Evolutionary conservation across 2,329 filamentous ascomycete genomes (phyloP), one percentile per base, ranked within the genome.

Genomic region (Pseudocercospora vitis): DNA sequence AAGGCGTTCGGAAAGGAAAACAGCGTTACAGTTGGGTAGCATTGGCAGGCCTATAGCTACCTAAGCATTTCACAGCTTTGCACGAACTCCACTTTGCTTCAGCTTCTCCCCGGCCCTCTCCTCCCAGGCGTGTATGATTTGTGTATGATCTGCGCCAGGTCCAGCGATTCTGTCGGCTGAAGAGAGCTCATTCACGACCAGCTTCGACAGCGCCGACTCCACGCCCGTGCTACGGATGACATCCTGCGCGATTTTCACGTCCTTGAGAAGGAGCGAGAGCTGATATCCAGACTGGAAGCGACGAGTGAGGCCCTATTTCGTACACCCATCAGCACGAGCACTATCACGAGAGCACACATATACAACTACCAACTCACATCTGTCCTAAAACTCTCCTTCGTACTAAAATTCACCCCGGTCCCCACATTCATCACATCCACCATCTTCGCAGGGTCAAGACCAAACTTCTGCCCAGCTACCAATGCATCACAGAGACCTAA

Each of bases 371-470:
- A 51, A 33, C 58, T 52, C 29, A 60, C 58, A 49, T 61, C 58
- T 7, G 53, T 54, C 40, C 50, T 47, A 35, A 61, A 61, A 46
- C 56, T 58, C 58, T 63, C 58, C 42, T 56, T 60, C 1, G 70
- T 71, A 12, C 64, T 66, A 51, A 71, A 72, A 50, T 68, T 70
- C 23, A 65, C 60, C n/a, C 70, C 70, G 4, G 70, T 73, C 9
- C 70, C 70, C 3, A 72, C 69, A 55, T 73, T 73, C 55, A 73
- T 65, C 18, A 71, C 70, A 42, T 73, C 69, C 35, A 72, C 65
- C 70, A 72, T 73, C 23, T 60, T 66, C 37, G 61, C 58, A 2
- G 67, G 66, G 53, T 69, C 60, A 2, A 70, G 58, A 2, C 68
- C 68, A 33, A 68, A 64, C 52, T 69, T 68, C 55, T 68, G 64